Evolutionary conservation across 2,329 filamentous ascomycete species (phyloP).

Genomic region (Onygena corvina): DNA sequence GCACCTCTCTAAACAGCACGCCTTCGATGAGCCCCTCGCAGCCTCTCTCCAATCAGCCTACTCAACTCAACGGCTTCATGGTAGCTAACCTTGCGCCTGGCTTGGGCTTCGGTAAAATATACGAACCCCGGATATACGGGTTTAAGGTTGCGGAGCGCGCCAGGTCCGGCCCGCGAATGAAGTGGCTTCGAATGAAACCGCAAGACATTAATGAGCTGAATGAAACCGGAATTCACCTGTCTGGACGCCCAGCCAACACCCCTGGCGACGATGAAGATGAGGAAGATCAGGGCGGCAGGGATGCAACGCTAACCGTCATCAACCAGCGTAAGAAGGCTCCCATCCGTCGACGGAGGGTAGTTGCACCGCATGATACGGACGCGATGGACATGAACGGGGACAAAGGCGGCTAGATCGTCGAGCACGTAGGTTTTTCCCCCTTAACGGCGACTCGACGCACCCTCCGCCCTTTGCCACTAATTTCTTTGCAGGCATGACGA

Average conservation of each 20-base stretch:
- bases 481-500: neutral
- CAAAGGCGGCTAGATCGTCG: constrained; percentile 18
- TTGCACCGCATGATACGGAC: constrained; percentile 19
- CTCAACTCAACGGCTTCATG: constrained; percentile 70
- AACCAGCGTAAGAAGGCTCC: constrained; percentile 34
- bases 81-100: constrained; percentile 79
- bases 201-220: constrained; percentile 70
- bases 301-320: constrained; percentile 27
- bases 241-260: constrained; percentile 21
- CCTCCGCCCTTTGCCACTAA: neutral
- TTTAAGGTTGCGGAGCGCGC: constrained; percentile 89
- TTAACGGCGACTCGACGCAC: no score
- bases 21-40: constrained; percentile 19
- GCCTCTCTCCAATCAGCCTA: constrained; percentile 37
- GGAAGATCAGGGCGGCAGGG: constrained; percentile 28
- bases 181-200: constrained; percentile 83
- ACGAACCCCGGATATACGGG: constrained; percentile 92
- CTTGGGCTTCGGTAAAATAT: constrained; percentile 69
- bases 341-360: constrained; percentile 30
- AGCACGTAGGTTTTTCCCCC: neutral
- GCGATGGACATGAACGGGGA: constrained; percentile 27
- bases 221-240: constrained; percentile 43
- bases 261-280: constrained; percentile 20
- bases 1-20: constrained; percentile 18
- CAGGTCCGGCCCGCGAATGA: constrained; percentile 85